phyloP scores from a whole-genome alignment of 345 rosid genomes.

The Corchorus olitorius region DNA sequence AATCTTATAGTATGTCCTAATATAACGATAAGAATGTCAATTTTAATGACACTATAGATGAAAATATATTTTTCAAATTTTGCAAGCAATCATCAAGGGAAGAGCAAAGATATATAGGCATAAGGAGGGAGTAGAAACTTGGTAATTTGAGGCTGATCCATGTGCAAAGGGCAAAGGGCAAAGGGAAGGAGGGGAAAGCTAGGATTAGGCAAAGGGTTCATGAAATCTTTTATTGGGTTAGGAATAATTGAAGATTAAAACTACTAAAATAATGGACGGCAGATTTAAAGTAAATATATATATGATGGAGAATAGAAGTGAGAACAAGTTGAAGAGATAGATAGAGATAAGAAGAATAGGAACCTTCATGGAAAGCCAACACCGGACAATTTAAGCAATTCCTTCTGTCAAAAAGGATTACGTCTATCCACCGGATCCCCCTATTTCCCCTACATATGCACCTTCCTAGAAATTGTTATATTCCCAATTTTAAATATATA shows the following conservation, averaged over 20 bases:
- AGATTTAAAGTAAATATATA: neutral
- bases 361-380: constrained; percentile 47
- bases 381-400: constrained; percentile 21
- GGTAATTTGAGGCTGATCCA: neutral
- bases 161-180: neutral
- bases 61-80: neutral
- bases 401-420: constrained; percentile 7
- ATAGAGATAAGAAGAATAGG: constrained; percentile 24
- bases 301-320: neutral
- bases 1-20: neutral
- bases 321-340: neutral
- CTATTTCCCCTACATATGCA: constrained; percentile 25
- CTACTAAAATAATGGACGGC: neutral
- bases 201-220: neutral
- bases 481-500: neutral
- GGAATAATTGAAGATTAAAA: neutral
- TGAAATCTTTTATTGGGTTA: neutral
- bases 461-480: constrained; percentile 46
- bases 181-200: neutral
- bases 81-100: neutral
- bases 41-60: neutral
- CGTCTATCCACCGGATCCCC: neutral
- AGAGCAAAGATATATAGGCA: neutral
- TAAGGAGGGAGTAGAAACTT: neutral
- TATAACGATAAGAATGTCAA: neutral